Conservation (phyloP, 2,329 filamentous ascomycete genomes). For the Incumbomyces delicatus region DNA sequence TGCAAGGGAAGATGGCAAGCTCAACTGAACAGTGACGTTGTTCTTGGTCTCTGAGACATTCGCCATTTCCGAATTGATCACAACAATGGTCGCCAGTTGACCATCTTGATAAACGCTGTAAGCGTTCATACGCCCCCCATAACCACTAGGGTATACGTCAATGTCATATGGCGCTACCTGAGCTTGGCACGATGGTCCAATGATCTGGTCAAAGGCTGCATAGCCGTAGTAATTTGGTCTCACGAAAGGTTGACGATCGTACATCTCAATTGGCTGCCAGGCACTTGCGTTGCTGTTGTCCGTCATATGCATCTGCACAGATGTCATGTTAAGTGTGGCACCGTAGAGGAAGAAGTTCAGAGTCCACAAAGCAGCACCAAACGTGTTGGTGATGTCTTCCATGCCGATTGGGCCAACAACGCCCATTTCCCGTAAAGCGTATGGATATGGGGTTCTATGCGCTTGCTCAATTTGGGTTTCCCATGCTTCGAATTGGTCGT, state of each 20-base stretch:
- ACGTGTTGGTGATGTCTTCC: conserved; percentile 38
- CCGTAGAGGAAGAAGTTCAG: conserved; percentile 45
- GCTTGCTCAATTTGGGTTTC: conserved; percentile 34
- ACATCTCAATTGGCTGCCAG: conserved; percentile 38
- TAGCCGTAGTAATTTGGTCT: conserved; percentile 43
- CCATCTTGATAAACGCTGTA: conserved; percentile 39
- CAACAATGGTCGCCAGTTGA: conserved; percentile 32
- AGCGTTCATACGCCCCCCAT: conserved; percentile 33
- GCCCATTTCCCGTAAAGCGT: conserved; percentile 44
- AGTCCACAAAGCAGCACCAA: conserved; percentile 43
- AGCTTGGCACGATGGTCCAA: conserved; percentile 38
- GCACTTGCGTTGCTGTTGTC: conserved; percentile 43
- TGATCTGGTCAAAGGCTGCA: conserved; percentile 42
- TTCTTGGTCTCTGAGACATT: conserved; percentile 33
- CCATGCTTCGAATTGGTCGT: conserved; percentile 41
- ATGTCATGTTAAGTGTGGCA: conserved; percentile 38
- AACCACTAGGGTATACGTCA: conserved; percentile 25
- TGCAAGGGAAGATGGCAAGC: conserved; percentile 29
- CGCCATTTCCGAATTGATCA: conserved; percentile 38
- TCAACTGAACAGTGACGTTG: conserved; percentile 33
- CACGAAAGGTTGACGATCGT: conserved; percentile 34
- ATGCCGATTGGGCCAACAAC: conserved; percentile 42
- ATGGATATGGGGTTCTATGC: conserved; percentile 33
- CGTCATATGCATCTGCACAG: conserved; percentile 46
- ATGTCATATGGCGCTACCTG: conserved; percentile 31